A percentile compares a stretch with the other conserved stretches of the same genome.
Evolutionary conservation across 371 early-diverging fungal species (phyloP).

Genomic region (Zychaea mexicana): DNA sequence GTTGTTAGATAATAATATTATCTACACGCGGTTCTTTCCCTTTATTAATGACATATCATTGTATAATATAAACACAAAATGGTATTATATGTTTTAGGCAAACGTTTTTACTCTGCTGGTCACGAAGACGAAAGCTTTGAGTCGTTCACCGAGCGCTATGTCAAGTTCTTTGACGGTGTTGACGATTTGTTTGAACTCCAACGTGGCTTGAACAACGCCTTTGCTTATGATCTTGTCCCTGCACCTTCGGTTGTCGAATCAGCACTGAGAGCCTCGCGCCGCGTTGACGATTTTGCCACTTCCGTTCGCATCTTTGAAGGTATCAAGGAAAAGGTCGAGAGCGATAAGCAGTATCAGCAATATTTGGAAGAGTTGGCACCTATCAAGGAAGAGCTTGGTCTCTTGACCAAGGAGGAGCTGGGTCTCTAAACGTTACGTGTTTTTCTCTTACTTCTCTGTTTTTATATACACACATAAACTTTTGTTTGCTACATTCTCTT

Average conservation of each 20-base stretch:
- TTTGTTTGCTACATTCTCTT: too few species aligned
- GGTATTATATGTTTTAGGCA: constrained; percentile 24
- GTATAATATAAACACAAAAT: not conserved
- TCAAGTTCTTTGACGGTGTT: constrained; percentile 87
- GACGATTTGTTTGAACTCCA: constrained; percentile 96
- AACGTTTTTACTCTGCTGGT: constrained; percentile 67
- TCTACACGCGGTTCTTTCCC: not conserved
- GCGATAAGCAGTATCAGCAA: constrained; percentile 81
- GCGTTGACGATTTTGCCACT: constrained; percentile 91
- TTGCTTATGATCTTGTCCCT: constrained; percentile 95
- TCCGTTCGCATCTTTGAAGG: constrained; percentile 94
- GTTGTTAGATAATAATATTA: not conserved
- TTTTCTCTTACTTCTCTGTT: not conserved
- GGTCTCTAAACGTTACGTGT: constrained; percentile 50
- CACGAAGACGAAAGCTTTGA: constrained; percentile 82
- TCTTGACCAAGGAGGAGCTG: constrained; percentile 87
- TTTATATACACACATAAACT: not conserved
- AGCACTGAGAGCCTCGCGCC: constrained; percentile 88
- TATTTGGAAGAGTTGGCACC: constrained; percentile 89
- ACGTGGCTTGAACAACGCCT: constrained; percentile 96
- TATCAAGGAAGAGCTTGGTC: constrained; percentile 82
- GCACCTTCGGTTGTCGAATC: constrained; percentile 85
- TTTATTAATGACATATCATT: too few species aligned
- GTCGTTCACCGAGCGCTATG: constrained; percentile 79
- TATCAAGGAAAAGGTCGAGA: constrained; percentile 87